Base-by-base conservation (phyloP, 257 asterid species). In the Salvia hispanica region DNA sequence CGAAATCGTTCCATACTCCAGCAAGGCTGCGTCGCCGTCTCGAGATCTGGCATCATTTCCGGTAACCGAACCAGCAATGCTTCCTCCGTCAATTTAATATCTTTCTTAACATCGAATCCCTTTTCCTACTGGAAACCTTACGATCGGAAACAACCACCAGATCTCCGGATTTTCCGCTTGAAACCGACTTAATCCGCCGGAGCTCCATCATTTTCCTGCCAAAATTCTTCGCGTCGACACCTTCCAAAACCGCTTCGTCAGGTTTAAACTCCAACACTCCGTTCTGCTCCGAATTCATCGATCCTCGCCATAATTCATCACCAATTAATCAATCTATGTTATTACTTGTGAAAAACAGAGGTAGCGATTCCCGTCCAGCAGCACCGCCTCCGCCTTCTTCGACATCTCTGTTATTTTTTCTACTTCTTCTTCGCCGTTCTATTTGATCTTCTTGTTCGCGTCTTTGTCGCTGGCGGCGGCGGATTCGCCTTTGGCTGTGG, bases 1-100 rank as follows among this genome's bases (percentile, higher is more conserved):
- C n/a, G n/a, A n/a, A 4, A 76, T 58, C 62, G 55, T 62, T 1
- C 96, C 93, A 56, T 81, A 79, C 6, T 79, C 58, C 64, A 9
- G 18, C 59, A 74, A 61, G 73, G 60, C 44, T 9, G 45, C 2
- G 31, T 0, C 50, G 4, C 34, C 64, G 6, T 40, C 62, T 51
- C 43, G 5, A 3, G 39, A 43, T 65, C 77, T 14, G 37, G 8
- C 47, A 52, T 57, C 53, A 7, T 37, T 40, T 28, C 21, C 33
- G 59, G 62, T 2, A 55, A 54, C 58, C 56, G 18, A 45, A 28
- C 62, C 6, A 43, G 36, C 33, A 66, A 25, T 4, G 64, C 50
- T 52, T 33, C 58, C 2, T 74, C 58, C 1, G 11, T 47, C 33
- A 54, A 55, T 12, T 44, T 57, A 9, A 45, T 60, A 67, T 52